Base-by-base conservation (phyloP, 306 rosid genomes). In the Gastrolobium villosum region DNA sequence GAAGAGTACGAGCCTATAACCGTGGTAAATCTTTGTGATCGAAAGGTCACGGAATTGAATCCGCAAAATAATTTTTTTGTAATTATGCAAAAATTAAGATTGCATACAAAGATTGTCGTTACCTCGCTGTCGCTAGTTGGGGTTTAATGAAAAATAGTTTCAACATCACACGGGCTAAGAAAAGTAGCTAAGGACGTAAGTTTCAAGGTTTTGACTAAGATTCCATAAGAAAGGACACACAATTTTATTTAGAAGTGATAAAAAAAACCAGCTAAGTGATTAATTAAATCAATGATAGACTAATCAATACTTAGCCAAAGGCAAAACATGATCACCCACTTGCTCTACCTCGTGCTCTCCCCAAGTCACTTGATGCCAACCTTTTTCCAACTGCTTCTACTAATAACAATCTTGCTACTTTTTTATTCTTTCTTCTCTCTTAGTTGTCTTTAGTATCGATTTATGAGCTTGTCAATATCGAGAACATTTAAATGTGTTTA, bases 331-430 rank as follows among this genome's bases (percentile, higher is more conserved):
- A 72, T 74, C 79, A 75, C 59, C 94, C 87, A 87, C 89, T 84
- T 84, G 91, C 88, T 78, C 43, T 57, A 79, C 84, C 94, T 90
- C 83, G 95, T 87, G 90, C 84, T 89, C 86, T 88, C 45, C 90
- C 92, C 94, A 10, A 65, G 48, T 68, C 70, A 32, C 63, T 66
- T 28, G 73, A 65, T 75, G 83, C 79, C 88, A 84, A 60, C 83
- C 56, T 82, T 72, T 86, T 81, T 84, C 54, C 71, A 80, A 81
- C 72, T 40, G 73, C 85, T 57, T 35, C 15, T 35, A 76, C 72
- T 76, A n/a, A 70, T 75, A 28, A 37, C 52, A 69, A 50, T 75
- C 52, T 70, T 79, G 13, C 30, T 73, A 9, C 2, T 20, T 74
- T 69, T 75, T 37, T 45, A 69, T 72, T 62, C 71, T 69, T 44